Percentiles rank a stretch among this genome's conserved stretches.
Conservation (phyloP, 306 rosid species). For the Acacia acuminata region DNA sequence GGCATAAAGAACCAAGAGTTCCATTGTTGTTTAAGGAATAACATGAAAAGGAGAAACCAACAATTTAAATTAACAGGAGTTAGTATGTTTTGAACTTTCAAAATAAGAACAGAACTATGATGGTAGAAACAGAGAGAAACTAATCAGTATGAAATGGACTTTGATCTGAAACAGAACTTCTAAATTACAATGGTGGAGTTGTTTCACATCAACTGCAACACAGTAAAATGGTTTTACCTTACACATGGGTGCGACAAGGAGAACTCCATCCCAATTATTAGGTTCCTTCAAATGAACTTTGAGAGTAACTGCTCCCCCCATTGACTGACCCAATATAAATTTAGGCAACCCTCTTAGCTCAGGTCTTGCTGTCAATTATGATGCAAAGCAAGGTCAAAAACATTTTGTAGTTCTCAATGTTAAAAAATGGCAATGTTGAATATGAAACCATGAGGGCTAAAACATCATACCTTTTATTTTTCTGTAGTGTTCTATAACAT, state of each 20-base stretch:
- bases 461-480: conserved; percentile 58
- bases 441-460: neutral
- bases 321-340: conserved; percentile 84
- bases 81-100: conserved; percentile 6
- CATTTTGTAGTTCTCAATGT: neutral
- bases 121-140: neutral
- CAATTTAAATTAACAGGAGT: conserved; percentile 9
- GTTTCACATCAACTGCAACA: conserved; percentile 18
- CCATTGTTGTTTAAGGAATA: neutral
- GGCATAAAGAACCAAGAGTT: neutral
- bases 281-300: conserved; percentile 85
- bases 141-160: neutral
- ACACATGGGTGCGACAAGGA: conserved; percentile 98
- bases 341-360: conserved; percentile 69
- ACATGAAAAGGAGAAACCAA: neutral
- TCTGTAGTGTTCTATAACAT: conserved; percentile 67
- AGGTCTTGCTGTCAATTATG: conserved; percentile 54
- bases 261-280: conserved; percentile 71
- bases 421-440: neutral
- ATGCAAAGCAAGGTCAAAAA: conserved; percentile 25
- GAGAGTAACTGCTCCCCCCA: conserved; percentile 95
- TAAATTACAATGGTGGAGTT: conserved; percentile 12
- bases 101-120: neutral
- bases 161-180: neutral
- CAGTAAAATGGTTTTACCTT: conserved; percentile 57